Base-by-base conservation (phyloP, 805 yeast genomes). In the Brettanomyces bruxellensis region DNA sequence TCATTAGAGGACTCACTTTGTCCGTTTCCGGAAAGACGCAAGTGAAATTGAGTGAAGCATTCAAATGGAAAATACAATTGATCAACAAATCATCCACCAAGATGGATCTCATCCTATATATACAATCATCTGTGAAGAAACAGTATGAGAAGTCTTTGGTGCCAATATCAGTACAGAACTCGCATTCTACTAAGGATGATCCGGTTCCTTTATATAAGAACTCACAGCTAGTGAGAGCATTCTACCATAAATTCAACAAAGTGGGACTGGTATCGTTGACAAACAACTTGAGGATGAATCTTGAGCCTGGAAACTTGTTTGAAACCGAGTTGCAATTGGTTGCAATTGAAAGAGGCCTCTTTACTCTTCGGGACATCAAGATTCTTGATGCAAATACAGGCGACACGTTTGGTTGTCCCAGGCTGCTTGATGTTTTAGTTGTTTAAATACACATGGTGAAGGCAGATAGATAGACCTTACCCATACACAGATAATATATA, bases 381-480 rank as follows among this genome's bases (percentile, higher is more conserved):
- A 68, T 86, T 12, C 71, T 80, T 41, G 95, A 86, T 55, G 66
- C 78, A 9, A 56, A 60, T 35, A 72, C 79, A 18, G 87, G 90
- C 3, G 90, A 84, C 47, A 74, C 78, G 1, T 71, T 80, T 51
- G 89, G 80, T 50, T 81, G 86, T 57, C 89, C 88, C 1, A 73
- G 77, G 48, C 64, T 85, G 45, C 67, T 86, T 35, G 89, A 84
- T 54, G 84, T 86, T 2, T 72, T 80, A 47, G 87, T 85, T 7
- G 66, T 66, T 8, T 62, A 51, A 51, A 25, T 34, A 42, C 13
- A 14, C 23, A 5, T 9, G 14, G 32, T 2, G 32, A 28, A 28
- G 7, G 3, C 32, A 28, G 11, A 6, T 9, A 28, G 7, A 9
- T 28, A 28, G 22, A 25, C 38, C 22, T 11, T 18, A 8, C 30